Percentiles rank a stretch among this genome's conserved stretches.
These are phyloP conservation scores for Cladosporium sp. DNA, from an alignment of 2,329 filamentous ascomycete species.

Conservation along the genomic window DNA sequence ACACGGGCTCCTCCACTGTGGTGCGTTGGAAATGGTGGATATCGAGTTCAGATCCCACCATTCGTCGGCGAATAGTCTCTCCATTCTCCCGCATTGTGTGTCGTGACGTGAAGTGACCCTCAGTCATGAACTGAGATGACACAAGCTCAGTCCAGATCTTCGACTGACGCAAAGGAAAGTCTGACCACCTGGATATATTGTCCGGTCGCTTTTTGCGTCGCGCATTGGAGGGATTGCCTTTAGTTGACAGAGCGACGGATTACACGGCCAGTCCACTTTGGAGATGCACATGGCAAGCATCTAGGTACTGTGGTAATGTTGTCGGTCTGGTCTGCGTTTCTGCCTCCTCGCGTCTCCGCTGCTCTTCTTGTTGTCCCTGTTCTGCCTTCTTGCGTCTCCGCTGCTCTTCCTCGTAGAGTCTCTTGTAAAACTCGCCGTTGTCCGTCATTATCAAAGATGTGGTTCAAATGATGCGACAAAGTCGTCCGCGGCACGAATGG, in stretches of 20 bases:
- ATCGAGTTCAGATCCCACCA: constrained; percentile 4
- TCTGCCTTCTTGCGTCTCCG: neutral
- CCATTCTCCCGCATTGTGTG: constrained; percentile 1
- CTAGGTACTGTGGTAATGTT: constrained; percentile 5
- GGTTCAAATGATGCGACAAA: neutral
- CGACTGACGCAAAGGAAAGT: neutral
- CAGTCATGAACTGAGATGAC: constrained; percentile 1
- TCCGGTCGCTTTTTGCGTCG: constrained; percentile 6
- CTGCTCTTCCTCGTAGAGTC: neutral
- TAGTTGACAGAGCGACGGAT: constrained; percentile 1
- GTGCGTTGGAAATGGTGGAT: constrained; percentile 8
- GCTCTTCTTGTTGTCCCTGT: neutral
- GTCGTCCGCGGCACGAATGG: too few species aligned
- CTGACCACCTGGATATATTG: neutral
- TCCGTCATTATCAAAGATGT: neutral
- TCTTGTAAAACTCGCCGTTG: neutral
- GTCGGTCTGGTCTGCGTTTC: neutral
- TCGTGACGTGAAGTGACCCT: constrained; percentile 3
- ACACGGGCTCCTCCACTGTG: neutral
- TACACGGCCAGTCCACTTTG: constrained; percentile 2
- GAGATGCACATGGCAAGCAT: constrained; percentile 4
- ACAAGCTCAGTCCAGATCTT: neutral
- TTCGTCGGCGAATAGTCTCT: constrained; percentile 5
- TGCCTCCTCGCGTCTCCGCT: constrained; percentile 4
- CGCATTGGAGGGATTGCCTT: constrained; percentile 9